Base-by-base conservation (phyloP, 768 basidiomycete genomes). In the Tylopilus intermedius region DNA sequence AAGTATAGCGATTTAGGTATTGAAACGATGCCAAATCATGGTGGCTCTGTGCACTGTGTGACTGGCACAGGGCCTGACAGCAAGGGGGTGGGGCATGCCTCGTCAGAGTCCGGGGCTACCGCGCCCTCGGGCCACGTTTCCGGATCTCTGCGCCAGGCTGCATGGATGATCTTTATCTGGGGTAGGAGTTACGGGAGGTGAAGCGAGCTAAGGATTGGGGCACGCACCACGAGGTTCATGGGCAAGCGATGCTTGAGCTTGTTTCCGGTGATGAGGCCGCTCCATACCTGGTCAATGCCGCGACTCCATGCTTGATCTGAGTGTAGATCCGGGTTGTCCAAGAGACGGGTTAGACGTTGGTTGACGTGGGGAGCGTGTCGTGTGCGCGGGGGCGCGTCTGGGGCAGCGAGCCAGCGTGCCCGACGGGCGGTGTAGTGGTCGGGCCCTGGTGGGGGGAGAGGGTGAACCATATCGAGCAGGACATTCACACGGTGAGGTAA, bases 161-260 rank as follows among this genome's bases (percentile, higher is more conserved):
- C 79, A 60, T 87, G 79, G 42, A 89, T 67, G 53, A 91, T 75
- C 62, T 85, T 84, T 61, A 89, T 78, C 88, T 91, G 67, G 50
- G 45, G 51, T 47, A 47, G 38, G 51, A 38, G 37, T 59, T 49
- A 42, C 30, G 49, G 48, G 43, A 40, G 43, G 30, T 40, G 15
- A 33, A 15, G 11, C 32, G 7, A 13, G 32, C 22, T 37, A 5
- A 24, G 40, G 42, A 45, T 3, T 9, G 18, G 46, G 32, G 40
- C 1, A 75, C 86, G 57, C 69, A 89, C 88, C 40, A 88, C 77
- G 48, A 83, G 64, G 47, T 58, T 60, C 72, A 91, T 72, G 2
- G 89, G 86, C n/a, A 91, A 67, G 26, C 72, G 72, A 26, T 76
- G 72, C 64, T 79, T 84, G 54, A 89, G 74, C 38, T 67, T 74